These are phyloP conservation scores for Phytophthora pisi DNA, from an alignment of 352 stramenopile genomes.

Conservation along the genomic window DNA sequence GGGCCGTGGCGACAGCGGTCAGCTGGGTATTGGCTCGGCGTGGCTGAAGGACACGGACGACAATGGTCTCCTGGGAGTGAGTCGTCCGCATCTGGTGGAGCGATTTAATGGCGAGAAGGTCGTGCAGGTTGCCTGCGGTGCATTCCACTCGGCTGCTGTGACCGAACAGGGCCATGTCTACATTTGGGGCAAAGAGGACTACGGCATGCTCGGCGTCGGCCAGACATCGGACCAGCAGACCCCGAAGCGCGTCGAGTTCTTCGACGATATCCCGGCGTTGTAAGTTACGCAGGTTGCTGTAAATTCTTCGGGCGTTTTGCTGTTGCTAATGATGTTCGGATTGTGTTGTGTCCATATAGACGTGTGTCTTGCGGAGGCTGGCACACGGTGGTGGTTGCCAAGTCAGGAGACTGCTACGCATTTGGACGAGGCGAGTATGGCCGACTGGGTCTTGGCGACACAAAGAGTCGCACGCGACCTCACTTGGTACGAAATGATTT, in stretches of 20 bases:
- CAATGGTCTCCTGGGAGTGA: constrained; percentile 61
- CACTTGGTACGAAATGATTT: constrained; percentile 49
- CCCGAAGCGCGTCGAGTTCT: constrained; percentile 64
- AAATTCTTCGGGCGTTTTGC: background rate
- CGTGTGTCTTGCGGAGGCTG: constrained; percentile 83
- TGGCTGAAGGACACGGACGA: constrained; percentile 73
- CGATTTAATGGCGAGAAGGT: constrained; percentile 78
- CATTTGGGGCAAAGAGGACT: constrained; percentile 90
- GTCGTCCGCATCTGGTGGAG: constrained; percentile 59
- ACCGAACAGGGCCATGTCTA: constrained; percentile 71
- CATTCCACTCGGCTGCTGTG: constrained; percentile 83
- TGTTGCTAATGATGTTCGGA: constrained; percentile 11
- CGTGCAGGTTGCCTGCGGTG: constrained; percentile 79
- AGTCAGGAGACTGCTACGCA: constrained; percentile 74
- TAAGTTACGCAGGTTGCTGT: constrained; percentile 38
- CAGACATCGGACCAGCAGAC: constrained; percentile 75
- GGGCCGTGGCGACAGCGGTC: constrained; percentile 78
- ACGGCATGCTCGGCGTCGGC: constrained; percentile 85
- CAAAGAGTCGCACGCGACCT: constrained; percentile 66
- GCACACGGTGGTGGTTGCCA: constrained; percentile 83
- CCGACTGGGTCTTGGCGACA: constrained; percentile 85
- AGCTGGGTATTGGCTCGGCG: constrained; percentile 69
- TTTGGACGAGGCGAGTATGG: constrained; percentile 86
- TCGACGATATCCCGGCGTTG: constrained; percentile 71
- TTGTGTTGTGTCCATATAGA: constrained; percentile 28